phyloP scores from a whole-genome alignment of 2,329 filamentous ascomycete species.

The Alternaria sp. region DNA sequence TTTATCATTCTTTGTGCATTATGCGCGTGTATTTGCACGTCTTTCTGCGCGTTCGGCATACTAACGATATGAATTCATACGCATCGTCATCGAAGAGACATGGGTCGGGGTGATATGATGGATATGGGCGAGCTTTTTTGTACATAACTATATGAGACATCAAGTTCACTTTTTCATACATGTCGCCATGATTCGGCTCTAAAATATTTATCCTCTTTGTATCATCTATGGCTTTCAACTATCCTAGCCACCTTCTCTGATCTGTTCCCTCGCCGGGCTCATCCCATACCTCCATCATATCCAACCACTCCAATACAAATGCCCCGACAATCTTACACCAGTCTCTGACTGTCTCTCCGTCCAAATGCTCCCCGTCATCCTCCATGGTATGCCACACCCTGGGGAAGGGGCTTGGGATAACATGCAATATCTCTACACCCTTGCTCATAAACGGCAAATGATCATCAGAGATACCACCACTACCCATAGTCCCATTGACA shows the following conservation, averaged over 20 bases:
- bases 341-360: conserved; percentile 81
- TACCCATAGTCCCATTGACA: conserved; percentile 38
- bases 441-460: conserved; percentile 89
- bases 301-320: conserved; percentile 93
- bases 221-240: neutral
- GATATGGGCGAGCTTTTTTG: conserved; percentile 18
- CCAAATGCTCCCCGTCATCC: conserved; percentile 86
- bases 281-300: conserved; percentile 67
- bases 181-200: neutral
- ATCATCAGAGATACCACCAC: conserved; percentile 77
- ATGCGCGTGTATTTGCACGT: conserved; percentile 3
- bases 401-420: conserved; percentile 88
- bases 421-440: conserved; percentile 87
- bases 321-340: conserved; percentile 86
- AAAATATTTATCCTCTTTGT: neutral
- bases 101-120: conserved; percentile 12
- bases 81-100: conserved; percentile 18
- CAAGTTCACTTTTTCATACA: neutral
- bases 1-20: conserved; percentile 20
- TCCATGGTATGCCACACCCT: conserved; percentile 84
- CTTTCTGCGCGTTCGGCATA: conserved; percentile 16
- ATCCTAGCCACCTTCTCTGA: neutral
- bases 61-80: conserved; percentile 14
- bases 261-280: conserved; percentile 17
- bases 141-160: conserved; percentile 22